Percentiles rank a stretch among this genome's conserved stretches.
Conservation (phyloP, 805 yeast genomes). For the Isabelozyma rhagii region DNA sequence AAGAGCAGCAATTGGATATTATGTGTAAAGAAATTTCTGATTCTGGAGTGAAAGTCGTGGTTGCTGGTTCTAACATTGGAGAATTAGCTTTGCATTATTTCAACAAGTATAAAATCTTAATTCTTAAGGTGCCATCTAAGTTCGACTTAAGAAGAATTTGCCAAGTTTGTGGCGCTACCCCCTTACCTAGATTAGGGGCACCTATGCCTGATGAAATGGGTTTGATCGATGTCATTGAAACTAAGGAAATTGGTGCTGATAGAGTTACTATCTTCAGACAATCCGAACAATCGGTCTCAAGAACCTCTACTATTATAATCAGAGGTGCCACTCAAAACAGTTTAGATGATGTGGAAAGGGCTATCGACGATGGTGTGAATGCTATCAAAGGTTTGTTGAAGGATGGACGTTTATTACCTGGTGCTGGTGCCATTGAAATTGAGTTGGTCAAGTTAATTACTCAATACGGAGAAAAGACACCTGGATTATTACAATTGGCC, state of each 20-base stretch:
- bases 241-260: constrained; percentile 95
- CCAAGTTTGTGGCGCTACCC: constrained; percentile 97
- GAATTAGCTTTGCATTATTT: constrained; percentile 91
- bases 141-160: constrained; percentile 92
- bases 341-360: constrained; percentile 93
- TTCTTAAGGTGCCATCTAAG: constrained; percentile 87
- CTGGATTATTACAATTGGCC: constrained; percentile 89
- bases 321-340: constrained; percentile 96
- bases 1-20: constrained; percentile 87
- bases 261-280: constrained; percentile 93
- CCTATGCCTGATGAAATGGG: constrained; percentile 96
- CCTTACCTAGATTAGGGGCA: constrained; percentile 89
- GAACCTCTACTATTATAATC: constrained; percentile 86
- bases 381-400: constrained; percentile 86
- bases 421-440: constrained; percentile 95
- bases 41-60: constrained; percentile 80
- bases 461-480: constrained; percentile 87
- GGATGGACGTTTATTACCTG: constrained; percentile 78
- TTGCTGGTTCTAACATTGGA: constrained; percentile 94
- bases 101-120: constrained; percentile 80
- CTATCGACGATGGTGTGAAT: constrained; percentile 94
- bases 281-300: constrained; percentile 53
- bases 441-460: constrained; percentile 79
- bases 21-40: constrained; percentile 79
- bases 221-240: constrained; percentile 78